These are phyloP conservation scores for Penicillium atrosanguineum DNA, from an alignment of 495 filamentous ascomycete species.

Conservation along the genomic window DNA sequence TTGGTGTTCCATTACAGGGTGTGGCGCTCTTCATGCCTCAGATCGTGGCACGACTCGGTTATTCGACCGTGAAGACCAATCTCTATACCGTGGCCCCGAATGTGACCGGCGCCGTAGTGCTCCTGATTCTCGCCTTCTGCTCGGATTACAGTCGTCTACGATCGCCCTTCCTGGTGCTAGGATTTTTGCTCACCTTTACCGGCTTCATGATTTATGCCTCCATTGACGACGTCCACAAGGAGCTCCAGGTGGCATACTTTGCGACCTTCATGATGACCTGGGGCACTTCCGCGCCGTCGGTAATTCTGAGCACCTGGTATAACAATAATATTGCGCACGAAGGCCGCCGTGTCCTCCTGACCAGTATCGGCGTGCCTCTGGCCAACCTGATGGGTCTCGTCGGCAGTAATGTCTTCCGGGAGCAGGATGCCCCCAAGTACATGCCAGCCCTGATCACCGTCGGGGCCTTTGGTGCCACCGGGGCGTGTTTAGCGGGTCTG, in stretches of 20 bases:
- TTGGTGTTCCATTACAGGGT: conserved; percentile 68
- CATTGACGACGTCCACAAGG: conserved; percentile 50
- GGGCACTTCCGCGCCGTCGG: conserved; percentile 48
- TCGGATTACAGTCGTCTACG: conserved; percentile 60
- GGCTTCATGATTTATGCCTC: conserved; percentile 70
- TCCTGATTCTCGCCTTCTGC: conserved; percentile 63
- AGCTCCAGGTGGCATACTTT: conserved; percentile 65
- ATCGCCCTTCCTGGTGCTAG: conserved; percentile 68
- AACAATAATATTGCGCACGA: conserved; percentile 78
- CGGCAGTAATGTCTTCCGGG: conserved; percentile 65
- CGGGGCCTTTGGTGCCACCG: conserved; percentile 64
- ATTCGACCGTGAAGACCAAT: conserved; percentile 65
- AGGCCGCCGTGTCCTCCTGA: conserved; percentile 62
- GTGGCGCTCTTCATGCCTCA: conserved; percentile 69
- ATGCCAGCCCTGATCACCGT: conserved; percentile 70
- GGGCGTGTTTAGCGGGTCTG: conserved; percentile 52
- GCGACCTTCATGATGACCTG: conserved; percentile 82
- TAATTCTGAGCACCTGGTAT: conserved; percentile 57
- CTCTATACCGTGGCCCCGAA: conserved; percentile 73
- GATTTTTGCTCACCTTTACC: conserved; percentile 66
- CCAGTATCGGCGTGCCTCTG: conserved; percentile 66
- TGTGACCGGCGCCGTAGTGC: conserved; percentile 60
- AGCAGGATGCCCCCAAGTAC: conserved; percentile 66
- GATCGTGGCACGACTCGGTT: conserved; percentile 62
- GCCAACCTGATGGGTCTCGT: conserved; percentile 77